A percentile compares a stretch with the other conserved stretches of the same genome.
Evolutionary conservation across 1,139 yeast genomes (phyloP).

Genomic region (Trichomonascaceae sp.): DNA sequence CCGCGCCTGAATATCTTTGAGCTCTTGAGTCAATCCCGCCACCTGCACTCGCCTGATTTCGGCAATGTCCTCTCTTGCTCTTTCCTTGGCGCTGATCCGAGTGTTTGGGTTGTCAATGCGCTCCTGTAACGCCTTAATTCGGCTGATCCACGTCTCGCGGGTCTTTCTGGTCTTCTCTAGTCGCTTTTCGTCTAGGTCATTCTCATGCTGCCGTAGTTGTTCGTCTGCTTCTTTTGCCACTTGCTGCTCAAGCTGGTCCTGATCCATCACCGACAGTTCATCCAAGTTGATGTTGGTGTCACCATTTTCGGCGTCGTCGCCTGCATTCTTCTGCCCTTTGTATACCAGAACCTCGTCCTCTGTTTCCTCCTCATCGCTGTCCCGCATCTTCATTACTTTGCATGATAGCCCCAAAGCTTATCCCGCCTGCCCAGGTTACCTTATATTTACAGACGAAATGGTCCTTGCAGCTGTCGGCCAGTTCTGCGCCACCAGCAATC

Average conservation of each 20-base stretch:
- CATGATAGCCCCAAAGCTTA: too few species aligned
- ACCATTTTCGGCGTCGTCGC: slow-evolving; percentile 2
- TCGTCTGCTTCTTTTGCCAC: slow-evolving; percentile 57
- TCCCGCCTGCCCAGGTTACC: too few species aligned
- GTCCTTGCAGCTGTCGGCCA: slow-evolving; percentile 76
- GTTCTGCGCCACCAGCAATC: slow-evolving; percentile 57
- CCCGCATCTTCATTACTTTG: too few species aligned
- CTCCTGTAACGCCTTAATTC: slow-evolving; percentile 35
- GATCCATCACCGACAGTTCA: slow-evolving; percentile 39
- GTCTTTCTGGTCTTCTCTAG: slow-evolving; percentile 45
- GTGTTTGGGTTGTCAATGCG: slow-evolving; percentile 42
- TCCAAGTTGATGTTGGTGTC: too few species aligned
- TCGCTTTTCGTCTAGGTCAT: slow-evolving; percentile 63
- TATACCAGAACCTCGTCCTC: not conserved
- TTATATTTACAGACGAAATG: too few species aligned
- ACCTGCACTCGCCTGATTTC: slow-evolving; percentile 42
- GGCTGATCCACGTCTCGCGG: slow-evolving; percentile 29
- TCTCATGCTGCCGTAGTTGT: slow-evolving; percentile 46
- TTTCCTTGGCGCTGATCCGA: slow-evolving; percentile 52
- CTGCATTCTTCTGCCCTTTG: not conserved
- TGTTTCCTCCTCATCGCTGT: too few species aligned
- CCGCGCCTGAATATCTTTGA: slow-evolving; percentile 51
- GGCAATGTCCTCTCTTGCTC: slow-evolving; percentile 41
- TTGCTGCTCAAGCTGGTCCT: slow-evolving; percentile 55
- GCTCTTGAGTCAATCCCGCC: slow-evolving; percentile 41